These are phyloP conservation scores for Aspergillus asperescens DNA, from an alignment of 495 filamentous ascomycete species.

Conservation along the genomic window DNA sequence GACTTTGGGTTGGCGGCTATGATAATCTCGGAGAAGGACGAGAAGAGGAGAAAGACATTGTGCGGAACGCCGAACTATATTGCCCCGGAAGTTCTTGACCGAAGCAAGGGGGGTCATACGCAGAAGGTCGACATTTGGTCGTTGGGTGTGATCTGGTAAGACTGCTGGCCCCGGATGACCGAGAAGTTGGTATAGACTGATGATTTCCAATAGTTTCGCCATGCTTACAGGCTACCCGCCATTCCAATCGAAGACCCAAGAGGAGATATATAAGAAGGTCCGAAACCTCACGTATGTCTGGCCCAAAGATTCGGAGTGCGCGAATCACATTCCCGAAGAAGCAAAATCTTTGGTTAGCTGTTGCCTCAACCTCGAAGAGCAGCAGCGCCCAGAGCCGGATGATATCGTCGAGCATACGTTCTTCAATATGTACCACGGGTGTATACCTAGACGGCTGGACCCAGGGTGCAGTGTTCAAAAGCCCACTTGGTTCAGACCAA, in stretches of 20 bases:
- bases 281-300: slow-evolving; percentile 68
- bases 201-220: slow-evolving; percentile 54
- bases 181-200: neutral
- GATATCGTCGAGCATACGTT: slow-evolving; percentile 78
- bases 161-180: slow-evolving; percentile 12
- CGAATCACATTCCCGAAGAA: slow-evolving; percentile 48
- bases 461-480: slow-evolving; percentile 36
- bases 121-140: slow-evolving; percentile 97
- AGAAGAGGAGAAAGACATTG: slow-evolving; percentile 78
- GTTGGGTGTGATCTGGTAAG: slow-evolving; percentile 89
- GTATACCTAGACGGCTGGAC: slow-evolving; percentile 46
- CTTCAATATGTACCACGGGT: slow-evolving; percentile 60
- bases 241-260: slow-evolving; percentile 79
- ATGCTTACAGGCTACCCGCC: slow-evolving; percentile 88
- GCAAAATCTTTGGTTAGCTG: slow-evolving; percentile 75
- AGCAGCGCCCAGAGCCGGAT: slow-evolving; percentile 70
- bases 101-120: slow-evolving; percentile 74
- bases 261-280: slow-evolving; percentile 79
- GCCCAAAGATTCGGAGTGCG: slow-evolving; percentile 52
- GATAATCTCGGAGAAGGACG: slow-evolving; percentile 78
- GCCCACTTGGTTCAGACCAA: slow-evolving; percentile 41
- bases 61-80: slow-evolving; percentile 99
- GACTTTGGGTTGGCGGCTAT: slow-evolving; percentile 97
- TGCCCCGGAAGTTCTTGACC: slow-evolving; percentile 85
- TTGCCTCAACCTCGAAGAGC: slow-evolving; percentile 67